Percentiles rank a stretch among this genome's conserved stretches.
Evolutionary conservation across 306 rosid species (phyloP).

Genomic region (Prunus salicina): DNA sequence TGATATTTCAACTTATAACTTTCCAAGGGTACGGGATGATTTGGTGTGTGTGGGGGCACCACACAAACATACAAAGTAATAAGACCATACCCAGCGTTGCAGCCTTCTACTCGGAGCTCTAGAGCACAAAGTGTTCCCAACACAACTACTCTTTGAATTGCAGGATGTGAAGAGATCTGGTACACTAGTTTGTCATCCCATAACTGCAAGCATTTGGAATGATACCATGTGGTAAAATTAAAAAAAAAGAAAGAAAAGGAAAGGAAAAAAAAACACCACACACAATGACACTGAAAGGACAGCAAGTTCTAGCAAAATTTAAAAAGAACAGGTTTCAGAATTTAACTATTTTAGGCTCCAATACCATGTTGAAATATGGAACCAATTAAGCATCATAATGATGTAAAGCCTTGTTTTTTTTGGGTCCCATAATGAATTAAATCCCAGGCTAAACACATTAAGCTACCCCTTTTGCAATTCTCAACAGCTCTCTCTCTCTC

Average conservation of each 20-base stretch:
- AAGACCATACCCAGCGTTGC: constrained; percentile 62
- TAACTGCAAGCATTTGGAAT: constrained; percentile 49
- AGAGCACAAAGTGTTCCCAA: constrained; percentile 87
- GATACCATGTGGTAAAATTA: neutral
- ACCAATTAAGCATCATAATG: neutral
- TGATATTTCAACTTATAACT: neutral
- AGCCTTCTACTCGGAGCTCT: constrained; percentile 79
- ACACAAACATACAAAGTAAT: constrained; percentile 9
- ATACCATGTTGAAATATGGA: neutral
- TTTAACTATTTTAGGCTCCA: neutral
- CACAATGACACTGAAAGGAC: neutral
- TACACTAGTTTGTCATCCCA: constrained; percentile 74
- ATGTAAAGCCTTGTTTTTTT: neutral
- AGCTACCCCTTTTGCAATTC: too few relatives aligned
- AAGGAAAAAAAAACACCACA: neutral
- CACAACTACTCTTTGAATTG: constrained; percentile 69
- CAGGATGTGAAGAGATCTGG: constrained; percentile 67
- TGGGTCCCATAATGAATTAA: neutral
- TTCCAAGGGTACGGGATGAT: neutral
- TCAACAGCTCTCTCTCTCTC: too few relatives aligned
- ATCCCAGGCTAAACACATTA: neutral
- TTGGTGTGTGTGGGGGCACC: constrained; percentile 14
- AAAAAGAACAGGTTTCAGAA: neutral
- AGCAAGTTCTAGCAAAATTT: neutral
- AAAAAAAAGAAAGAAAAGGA: neutral